Percentiles rank a stretch among this genome's conserved stretches.
phyloP scores from a whole-genome alignment of 345 rosid genomes.

The Eucalyptus rudis region DNA sequence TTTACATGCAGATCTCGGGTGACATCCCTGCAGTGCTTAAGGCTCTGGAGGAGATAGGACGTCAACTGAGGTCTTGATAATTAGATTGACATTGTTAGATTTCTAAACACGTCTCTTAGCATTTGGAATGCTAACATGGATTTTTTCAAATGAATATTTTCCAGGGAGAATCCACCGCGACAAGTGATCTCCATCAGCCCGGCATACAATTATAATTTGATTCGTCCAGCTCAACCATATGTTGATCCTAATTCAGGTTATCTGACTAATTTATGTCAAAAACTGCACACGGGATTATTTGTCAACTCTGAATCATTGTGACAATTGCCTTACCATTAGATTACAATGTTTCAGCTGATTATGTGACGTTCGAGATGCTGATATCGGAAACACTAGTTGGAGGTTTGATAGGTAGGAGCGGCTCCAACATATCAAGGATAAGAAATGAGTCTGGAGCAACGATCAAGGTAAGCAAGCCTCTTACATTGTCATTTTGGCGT shows the following conservation, averaged over 20 bases:
- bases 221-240: slow-evolving; percentile 19
- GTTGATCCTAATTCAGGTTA: slow-evolving; percentile 48
- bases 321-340: slow-evolving; percentile 50
- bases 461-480: slow-evolving; percentile 22
- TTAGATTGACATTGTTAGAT: neutral
- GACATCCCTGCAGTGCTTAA: slow-evolving; percentile 43
- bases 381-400: slow-evolving; percentile 46
- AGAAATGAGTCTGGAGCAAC: slow-evolving; percentile 55
- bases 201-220: slow-evolving; percentile 26
- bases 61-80: slow-evolving; percentile 29
- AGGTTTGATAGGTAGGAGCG: slow-evolving; percentile 50
- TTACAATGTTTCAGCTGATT: slow-evolving; percentile 68
- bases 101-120: neutral
- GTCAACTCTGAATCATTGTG: slow-evolving; percentile 30
- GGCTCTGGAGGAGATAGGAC: slow-evolving; percentile 50
- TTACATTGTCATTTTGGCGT: neutral
- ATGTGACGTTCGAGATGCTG: slow-evolving; percentile 53
- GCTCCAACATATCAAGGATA: slow-evolving; percentile 61
- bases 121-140: neutral
- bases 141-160: neutral
- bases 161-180: slow-evolving; percentile 52
- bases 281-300: slow-evolving; percentile 8
- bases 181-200: slow-evolving; percentile 59
- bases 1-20: slow-evolving; percentile 36
- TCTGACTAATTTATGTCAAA: neutral